Base-by-base conservation (phyloP, 169 alveolate genomes). In the Cryptosporidium andersoni region DNA sequence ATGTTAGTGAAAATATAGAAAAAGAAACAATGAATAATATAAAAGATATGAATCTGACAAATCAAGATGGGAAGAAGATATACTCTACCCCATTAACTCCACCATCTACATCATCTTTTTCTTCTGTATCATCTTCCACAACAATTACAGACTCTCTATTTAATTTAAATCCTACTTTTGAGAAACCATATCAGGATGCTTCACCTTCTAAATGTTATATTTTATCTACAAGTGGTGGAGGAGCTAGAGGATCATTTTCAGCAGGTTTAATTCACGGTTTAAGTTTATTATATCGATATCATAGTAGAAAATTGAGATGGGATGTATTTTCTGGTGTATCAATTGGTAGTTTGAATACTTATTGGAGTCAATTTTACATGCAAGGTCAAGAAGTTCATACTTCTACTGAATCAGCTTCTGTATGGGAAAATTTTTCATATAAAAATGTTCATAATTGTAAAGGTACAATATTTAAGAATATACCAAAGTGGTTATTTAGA, bases 241-340 rank as follows among this genome's bases (percentile, higher is more conserved):
- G 85, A 42, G 85, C 85, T 16, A 74, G 48, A 48, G 85, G 85
- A 9, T 52, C 85, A 9, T 58, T 56, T 74, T 58, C 85, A 37
- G 36, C 85, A 5, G 85, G 85, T 5, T 40, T 62, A 16, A 25
- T 74, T 11, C 40, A 56, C 42, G 85, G 85, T 1, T 48, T 74
- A 12, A 68, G 74, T 14, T 5, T 74, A 25, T 25, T 56, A 6
- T 74, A 74, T 43, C 64, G 85, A 12, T 74, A 56, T 6, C 67
- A 56, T 14, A 68, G 85, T 37, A 49, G 55, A 2, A 74, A 74
- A 60, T 48, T 74, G 25, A 74, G 85, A 74, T 74, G 85, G 85
- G 85, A 74, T 60, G 85, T 74, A 8, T 34, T 48, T 3, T 56
- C 85, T 3, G 85, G 85, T 12, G 45, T 74, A 16, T 74, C 85